Evolutionary conservation across 345 rosid species (phyloP).

Genomic region (Noccaea bulbosa): DNA sequence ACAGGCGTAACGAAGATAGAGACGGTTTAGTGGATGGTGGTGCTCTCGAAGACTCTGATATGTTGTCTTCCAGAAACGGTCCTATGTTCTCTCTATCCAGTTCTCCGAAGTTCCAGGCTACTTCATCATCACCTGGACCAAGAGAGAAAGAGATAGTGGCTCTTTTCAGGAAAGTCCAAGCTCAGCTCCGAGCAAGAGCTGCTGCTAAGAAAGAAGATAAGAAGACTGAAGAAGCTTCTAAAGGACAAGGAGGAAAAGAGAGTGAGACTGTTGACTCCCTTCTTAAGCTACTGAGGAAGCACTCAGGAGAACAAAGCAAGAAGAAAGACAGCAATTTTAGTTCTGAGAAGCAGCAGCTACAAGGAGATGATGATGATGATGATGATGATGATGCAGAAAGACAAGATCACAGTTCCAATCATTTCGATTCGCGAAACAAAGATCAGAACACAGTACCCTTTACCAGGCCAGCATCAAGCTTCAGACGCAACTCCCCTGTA

Average conservation of each 20-base stretch:
- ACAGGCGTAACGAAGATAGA: conserved; percentile 63
- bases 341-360: conserved; percentile 40
- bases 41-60: conserved; percentile 57
- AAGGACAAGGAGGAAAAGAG: conserved; percentile 62
- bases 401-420: conserved; percentile 48
- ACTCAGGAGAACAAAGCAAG: conserved; percentile 65
- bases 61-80: conserved; percentile 62
- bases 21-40: conserved; percentile 47
- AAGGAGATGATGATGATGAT: conserved; percentile 33
- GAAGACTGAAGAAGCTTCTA: conserved; percentile 50
- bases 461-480: conserved; percentile 71
- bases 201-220: conserved; percentile 62
- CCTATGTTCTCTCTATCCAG: conserved; percentile 58
- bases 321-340: conserved; percentile 44
- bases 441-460: conserved; percentile 48
- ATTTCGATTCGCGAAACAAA: conserved; percentile 21
- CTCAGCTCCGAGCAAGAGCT: conserved; percentile 81
- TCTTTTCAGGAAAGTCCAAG: conserved; percentile 80
- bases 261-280: conserved; percentile 76
- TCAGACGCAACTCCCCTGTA: conserved; percentile 69
- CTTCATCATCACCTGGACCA: conserved; percentile 65
- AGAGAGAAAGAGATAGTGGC: conserved; percentile 84
- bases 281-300: conserved; percentile 76
- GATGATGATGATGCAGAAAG: conserved; percentile 18
- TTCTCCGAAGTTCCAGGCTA: conserved; percentile 66